phyloP scores from a whole-genome alignment of 257 asterid species.

The Forsythia suspensa region DNA sequence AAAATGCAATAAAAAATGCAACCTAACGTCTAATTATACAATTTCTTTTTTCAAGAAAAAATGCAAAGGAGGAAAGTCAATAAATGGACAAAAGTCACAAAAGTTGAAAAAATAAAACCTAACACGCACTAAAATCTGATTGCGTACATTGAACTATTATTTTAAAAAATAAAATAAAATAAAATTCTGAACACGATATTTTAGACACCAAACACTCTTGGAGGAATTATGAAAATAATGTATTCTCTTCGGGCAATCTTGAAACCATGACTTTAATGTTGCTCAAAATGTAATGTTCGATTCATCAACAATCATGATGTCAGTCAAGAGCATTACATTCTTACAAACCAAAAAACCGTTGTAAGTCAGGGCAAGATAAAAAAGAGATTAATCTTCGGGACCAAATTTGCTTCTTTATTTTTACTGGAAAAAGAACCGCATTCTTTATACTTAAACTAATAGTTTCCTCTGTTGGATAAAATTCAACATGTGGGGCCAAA shows the following conservation, averaged over 20 bases:
- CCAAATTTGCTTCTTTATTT: constrained; percentile 93
- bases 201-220: not conserved
- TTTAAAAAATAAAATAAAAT: too few species aligned
- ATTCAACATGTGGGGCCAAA: too few species aligned
- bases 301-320: constrained; percentile 26
- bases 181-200: too few species aligned
- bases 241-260: not conserved
- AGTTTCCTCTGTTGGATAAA: constrained; percentile 71
- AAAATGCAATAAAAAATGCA: too few species aligned
- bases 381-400: constrained; percentile 91
- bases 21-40: too few species aligned
- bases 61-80: too few species aligned
- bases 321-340: constrained; percentile 80
- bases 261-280: not conserved
- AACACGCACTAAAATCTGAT: too few species aligned
- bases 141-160: too few species aligned
- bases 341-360: constrained; percentile 78
- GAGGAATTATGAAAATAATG: not conserved
- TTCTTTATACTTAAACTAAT: constrained; percentile 87
- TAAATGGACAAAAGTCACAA: too few species aligned
- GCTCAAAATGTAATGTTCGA: not conserved
- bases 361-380: constrained; percentile 96
- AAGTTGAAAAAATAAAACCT: too few species aligned
- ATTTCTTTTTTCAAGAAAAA: too few species aligned
- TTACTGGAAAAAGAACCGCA: constrained; percentile 90